phyloP scores from a whole-genome alignment of 1,284 basidiomycete genomes.

The Heterobasidion annosum region DNA sequence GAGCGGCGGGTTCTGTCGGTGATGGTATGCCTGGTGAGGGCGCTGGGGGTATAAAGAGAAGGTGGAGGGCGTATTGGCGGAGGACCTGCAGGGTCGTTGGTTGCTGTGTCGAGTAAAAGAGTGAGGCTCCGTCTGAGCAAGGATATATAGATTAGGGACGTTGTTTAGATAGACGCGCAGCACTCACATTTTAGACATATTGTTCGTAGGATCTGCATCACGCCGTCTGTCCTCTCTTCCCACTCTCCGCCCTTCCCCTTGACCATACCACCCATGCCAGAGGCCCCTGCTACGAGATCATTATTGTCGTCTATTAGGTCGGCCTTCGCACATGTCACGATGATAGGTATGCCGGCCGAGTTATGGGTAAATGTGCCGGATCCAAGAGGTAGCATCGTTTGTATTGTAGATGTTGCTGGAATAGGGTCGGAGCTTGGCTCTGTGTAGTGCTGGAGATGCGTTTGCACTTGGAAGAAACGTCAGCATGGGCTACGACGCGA shows the following conservation, averaged over 20 bases:
- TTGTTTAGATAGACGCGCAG: neutral
- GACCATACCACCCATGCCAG: constrained; percentile 74
- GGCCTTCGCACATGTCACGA: constrained; percentile 88
- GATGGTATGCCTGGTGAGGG: constrained; percentile 42
- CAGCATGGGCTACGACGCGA: neutral
- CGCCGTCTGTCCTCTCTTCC: constrained; percentile 93
- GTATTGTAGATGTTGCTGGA: constrained; percentile 44
- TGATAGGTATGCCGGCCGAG: constrained; percentile 75
- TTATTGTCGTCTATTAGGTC: constrained; percentile 77
- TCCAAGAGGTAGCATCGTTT: constrained; percentile 69
- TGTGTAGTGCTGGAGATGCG: constrained; percentile 80
- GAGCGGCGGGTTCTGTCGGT: constrained; percentile 41
- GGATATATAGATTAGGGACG: neutral
- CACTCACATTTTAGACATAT: constrained; percentile 85
- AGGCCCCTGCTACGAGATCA: constrained; percentile 63
- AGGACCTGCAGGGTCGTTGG: constrained; percentile 75
- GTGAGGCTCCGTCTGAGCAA: constrained; percentile 73
- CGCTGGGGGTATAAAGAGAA: constrained; percentile 73
- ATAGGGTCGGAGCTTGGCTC: constrained; percentile 69
- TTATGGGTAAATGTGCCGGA: constrained; percentile 79
- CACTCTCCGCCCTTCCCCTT: constrained; percentile 83
- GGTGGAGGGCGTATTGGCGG: constrained; percentile 82
- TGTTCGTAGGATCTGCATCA: constrained; percentile 91
- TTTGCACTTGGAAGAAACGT: constrained; percentile 55
- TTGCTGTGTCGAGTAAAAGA: constrained; percentile 87